A percentile compares a stretch with the other conserved stretches of the same genome.
Conservation (phyloP, 164 flowering plant species). For the Liquidambar formosana region DNA sequence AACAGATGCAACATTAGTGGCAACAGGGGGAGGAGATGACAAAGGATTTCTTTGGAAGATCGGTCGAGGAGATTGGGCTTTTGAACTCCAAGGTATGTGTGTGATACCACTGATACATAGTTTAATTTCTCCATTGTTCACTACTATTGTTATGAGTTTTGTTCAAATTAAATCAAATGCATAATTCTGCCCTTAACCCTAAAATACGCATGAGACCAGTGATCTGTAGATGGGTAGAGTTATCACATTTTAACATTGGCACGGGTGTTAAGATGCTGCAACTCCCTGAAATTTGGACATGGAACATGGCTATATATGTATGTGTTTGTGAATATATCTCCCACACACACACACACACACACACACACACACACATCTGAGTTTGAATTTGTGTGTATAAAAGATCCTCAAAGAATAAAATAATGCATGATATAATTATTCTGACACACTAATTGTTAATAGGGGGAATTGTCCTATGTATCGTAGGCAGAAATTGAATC, state of each 20-base stretch:
- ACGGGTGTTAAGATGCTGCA: background rate
- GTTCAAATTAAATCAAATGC: background rate
- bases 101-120: background rate
- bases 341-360: too few species aligned
- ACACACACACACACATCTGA: background rate
- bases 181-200: background rate
- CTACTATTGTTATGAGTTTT: too few species aligned
- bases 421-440: too few species aligned
- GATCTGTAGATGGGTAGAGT: background rate
- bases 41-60: constrained; percentile 89
- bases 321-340: too few species aligned
- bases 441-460: too few species aligned
- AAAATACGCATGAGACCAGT: background rate
- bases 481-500: background rate
- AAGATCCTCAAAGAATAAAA: too few species aligned
- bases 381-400: background rate
- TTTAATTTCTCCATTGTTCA: background rate
- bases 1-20: constrained; percentile 69
- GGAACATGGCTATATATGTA: background rate
- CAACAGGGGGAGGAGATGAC: constrained; percentile 96
- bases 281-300: background rate
- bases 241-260: background rate
- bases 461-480: background rate
- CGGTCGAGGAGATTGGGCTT: constrained; percentile 72
- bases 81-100: constrained; percentile 65